Evolutionary conservation across 179 eudicot genomes (phyloP), one percentile per base, ranked within the genome.

Genomic region (Silene coronaria): DNA sequence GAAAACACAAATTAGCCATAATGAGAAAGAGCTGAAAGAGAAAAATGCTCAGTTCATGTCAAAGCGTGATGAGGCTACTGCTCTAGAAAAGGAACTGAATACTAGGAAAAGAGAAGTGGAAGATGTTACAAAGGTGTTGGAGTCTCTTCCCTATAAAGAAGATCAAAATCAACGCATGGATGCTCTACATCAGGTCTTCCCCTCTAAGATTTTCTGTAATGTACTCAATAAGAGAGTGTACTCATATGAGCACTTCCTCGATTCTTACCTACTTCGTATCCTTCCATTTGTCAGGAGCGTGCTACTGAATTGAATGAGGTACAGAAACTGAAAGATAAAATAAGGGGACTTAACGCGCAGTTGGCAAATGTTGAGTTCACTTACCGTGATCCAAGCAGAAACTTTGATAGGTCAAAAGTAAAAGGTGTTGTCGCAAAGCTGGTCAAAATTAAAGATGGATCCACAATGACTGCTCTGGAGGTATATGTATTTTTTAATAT

Each of bases 401-500:
- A 90, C 77, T 96, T 96, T 67, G 90, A 93, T 81, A 80, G 90
- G 86, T 89, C 99, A 70, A 89, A 75, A 72, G 96, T 96, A 69
- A 96, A 96, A 87, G 99, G 98, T 24, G 96, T 96, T 66, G 93
- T 96, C 74, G 98, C 99, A 74, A 92, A 88, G 81, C 98, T 96
- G 71, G 89, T 91, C 71, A 90, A 88, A 91, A 96, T 96, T 79
- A 96, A 88, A 87, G 98, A 96, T 85, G 80, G 87, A 77, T 85
- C 96, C 28, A 78, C 97, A 78, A 87, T 90, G 92, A 90, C 91
- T 76, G 99, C 98, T 68, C 79, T 96, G 64, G 99, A 96, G 99
- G 99, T 91, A 48, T 48, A 13, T 51, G 0, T 51, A 1, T 11
- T 13, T 51, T 51, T 51, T 17, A 13, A 51, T 13, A 17, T 51